These are phyloP conservation scores for Mycogone perniciosa DNA, from an alignment of 2,329 filamentous ascomycete genomes.

Conservation along the genomic window DNA sequence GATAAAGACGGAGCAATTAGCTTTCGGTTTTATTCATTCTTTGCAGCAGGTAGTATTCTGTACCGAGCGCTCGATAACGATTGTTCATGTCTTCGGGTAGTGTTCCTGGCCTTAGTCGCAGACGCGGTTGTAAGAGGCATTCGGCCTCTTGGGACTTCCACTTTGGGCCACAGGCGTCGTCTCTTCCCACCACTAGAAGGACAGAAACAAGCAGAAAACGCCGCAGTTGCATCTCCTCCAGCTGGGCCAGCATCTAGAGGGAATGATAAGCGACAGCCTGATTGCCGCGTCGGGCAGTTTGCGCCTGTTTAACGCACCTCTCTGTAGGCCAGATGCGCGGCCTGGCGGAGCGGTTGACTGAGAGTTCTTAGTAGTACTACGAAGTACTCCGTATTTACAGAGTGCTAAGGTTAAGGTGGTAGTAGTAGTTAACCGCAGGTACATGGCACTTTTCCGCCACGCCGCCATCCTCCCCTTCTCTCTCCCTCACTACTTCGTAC, in stretches of 20 bases:
- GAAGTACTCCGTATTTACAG: no score
- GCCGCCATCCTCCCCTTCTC: neutral
- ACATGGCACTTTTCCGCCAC: neutral
- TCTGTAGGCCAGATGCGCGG: neutral
- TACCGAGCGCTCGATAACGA: no score
- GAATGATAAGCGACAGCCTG: constrained; percentile 9
- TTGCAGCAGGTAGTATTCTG: no score
- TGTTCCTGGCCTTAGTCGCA: constrained; percentile 3
- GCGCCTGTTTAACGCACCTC: constrained; percentile 3
- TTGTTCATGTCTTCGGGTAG: neutral
- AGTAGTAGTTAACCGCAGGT: neutral
- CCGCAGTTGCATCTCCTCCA: neutral
- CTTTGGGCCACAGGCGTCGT: constrained; percentile 1
- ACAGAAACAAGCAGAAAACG: neutral
- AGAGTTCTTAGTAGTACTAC: no score
- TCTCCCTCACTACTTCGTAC: no score
- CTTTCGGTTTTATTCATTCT: no score
- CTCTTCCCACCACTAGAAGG: constrained; percentile 1
- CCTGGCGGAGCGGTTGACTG: neutral
- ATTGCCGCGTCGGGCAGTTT: constrained; percentile 7
- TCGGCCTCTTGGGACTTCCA: neutral
- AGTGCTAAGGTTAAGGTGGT: neutral
- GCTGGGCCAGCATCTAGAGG: neutral
- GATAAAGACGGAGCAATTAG: no score
- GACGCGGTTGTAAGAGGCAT: constrained; percentile 9